Conservation (phyloP, 805 yeast genomes). For the Metschnikowia cerradonensis region DNA sequence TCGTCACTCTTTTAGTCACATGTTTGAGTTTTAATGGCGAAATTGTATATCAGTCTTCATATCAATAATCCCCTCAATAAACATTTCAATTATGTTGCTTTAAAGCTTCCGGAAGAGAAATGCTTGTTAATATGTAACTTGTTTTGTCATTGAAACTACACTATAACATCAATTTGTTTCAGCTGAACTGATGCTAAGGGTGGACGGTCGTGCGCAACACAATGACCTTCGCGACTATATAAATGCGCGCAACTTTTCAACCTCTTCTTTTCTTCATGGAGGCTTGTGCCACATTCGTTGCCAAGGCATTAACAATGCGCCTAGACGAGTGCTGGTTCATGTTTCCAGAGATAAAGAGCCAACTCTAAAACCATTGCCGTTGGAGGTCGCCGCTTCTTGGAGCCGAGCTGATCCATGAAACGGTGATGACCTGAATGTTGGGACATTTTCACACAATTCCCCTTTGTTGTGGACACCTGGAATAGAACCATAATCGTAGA, state of each 20-base stretch:
- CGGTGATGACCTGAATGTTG: constrained; percentile 94
- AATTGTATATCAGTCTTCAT: no score
- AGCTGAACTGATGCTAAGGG: neutral
- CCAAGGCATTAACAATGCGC: constrained; percentile 17
- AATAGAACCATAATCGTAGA: neutral
- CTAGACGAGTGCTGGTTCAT: constrained; percentile 8
- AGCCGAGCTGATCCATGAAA: constrained; percentile 80
- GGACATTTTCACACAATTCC: constrained; percentile 43
- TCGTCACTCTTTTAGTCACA: no score
- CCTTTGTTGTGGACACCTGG: neutral
- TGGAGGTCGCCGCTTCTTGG: constrained; percentile 74
- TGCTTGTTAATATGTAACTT: no score
- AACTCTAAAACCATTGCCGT: constrained; percentile 98
- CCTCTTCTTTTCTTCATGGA: constrained; percentile 1
- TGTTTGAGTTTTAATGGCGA: no score
- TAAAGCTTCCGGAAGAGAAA: no score
- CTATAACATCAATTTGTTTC: neutral
- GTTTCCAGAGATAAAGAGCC: constrained; percentile 34
- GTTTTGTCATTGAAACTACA: neutral
- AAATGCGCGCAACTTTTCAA: constrained; percentile 1
- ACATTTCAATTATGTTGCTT: no score
- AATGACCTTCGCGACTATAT: neutral
- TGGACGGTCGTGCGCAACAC: constrained; percentile 8
- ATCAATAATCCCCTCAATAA: no score
- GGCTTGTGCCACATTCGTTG: constrained; percentile 6